Evolutionary conservation across 805 yeast genomes (phyloP), one percentile per base, ranked within the genome.

Genomic region (Yamadazyma sp.): DNA sequence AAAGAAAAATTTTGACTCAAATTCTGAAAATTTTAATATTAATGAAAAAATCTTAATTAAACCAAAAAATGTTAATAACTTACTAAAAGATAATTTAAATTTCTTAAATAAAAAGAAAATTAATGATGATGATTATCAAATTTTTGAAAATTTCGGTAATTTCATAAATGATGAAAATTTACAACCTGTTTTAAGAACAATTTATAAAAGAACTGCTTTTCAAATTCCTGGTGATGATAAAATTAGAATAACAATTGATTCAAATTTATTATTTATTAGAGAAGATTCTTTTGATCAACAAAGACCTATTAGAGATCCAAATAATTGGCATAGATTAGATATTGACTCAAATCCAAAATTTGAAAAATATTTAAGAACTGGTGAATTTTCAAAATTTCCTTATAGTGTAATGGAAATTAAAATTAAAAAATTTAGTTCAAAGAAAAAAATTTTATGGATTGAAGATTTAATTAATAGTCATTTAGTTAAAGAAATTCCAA

Each of bases 201-300:
- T 82, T 23, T 87, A 86, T 65, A 85, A 87, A 27, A 76, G 98
- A 60, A 86, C 96, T 5, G 98, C 98, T 2, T 91, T 93, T 70
- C 97, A 91, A 69, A 91, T 91, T 50, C 98, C 98, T 3, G 97
- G 97, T 39, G 98, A 93, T 57, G 94, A 89, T 57, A 77, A 91
- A 53, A 82, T 89, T 24, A 80, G 98, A 56, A 80, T 93, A 42
- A 81, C 86, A 28, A 86, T 91, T 44, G 98, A 91, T 62, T 82
- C 94, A 11, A 93, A 93, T 56, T 78, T 93, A 38, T 55, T 81
- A 34, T 89, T 86, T 55, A 81, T 91, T 42, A 78, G 98, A 50
- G 98, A 91, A 57, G 98, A 91, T 57, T 63, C 91, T 0, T 83
- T 91, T 53, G 96, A 89, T 58, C 62, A 71, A 29, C 80, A 78